Evolutionary conservation across 2,329 filamentous ascomycete species (phyloP), one percentile per base, ranked within the genome.

Genomic region (Colletotrichum shisoi): DNA sequence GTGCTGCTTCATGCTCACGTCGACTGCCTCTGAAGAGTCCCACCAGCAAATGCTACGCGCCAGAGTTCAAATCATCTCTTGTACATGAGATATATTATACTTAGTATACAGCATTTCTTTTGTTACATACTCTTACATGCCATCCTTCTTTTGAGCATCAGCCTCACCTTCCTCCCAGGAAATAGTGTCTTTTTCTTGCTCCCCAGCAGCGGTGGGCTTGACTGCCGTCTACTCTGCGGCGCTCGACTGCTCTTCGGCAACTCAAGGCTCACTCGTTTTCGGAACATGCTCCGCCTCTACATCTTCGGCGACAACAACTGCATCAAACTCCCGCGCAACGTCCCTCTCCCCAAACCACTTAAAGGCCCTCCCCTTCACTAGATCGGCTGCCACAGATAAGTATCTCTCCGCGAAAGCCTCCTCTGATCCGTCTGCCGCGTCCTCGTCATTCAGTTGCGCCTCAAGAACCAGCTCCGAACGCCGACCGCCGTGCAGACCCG

Each of bases 401-500:
- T 53, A 68, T 1, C 15, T 53, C 42, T 45, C 31, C 3, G 45
- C 24, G 24, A 44, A 39, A 2, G 24, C 45, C 17, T 54, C 37
- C 37, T 37, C 34, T 8, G 45, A 34, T 5, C 37, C 19, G 9
- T 52, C 19, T 4, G 44, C 34, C 34, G 51, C 7, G 5, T 17
- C 52, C 2, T 15, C 39, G 1, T 62, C 39, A 6, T 40, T 37
- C 17, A 45, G 13, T 2, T 7, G 17, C 1, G 66, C 62, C 24
- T 81, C 77, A 8, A 88, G 77, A 1, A 77, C 79, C 27, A 88
- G 73, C 71, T 85, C 82, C 21, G 82, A 80, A n/a, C 83, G 79
- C 13, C 80, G 81, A 6, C 84, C 84, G 57, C 81, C 82, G 65
- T 83, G 81, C 57, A 79, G 78, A 0, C 84, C 84, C 5, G 79